A percentile compares a stretch with the other conserved stretches of the same genome.
Conservation (phyloP, 495 filamentous ascomycete species). For the Bombardia bombarda region DNA sequence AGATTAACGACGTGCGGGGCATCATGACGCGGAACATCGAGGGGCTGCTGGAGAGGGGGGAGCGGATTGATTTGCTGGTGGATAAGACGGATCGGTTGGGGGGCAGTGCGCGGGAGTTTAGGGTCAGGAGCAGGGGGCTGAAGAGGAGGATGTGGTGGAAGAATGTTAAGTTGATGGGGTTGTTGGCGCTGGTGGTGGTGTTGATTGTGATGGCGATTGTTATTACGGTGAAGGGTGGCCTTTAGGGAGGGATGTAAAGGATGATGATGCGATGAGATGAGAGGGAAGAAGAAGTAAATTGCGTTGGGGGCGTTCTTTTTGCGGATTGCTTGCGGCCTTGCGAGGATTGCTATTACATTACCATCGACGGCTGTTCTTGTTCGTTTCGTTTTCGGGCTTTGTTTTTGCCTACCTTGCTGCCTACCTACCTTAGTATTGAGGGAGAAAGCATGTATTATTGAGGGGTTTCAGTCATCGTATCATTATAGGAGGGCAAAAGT, state of each 20-base stretch:
- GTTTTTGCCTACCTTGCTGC: no score
- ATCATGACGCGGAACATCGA: slow-evolving; percentile 99
- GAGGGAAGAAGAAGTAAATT: no score
- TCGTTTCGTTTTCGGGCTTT: no score
- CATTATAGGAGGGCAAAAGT: no score
- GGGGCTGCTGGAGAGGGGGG: slow-evolving; percentile 85
- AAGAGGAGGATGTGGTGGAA: slow-evolving; percentile 99
- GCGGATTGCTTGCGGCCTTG: no score
- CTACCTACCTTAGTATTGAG: no score
- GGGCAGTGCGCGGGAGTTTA: slow-evolving; percentile 78
- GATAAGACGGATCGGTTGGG: slow-evolving; percentile 94
- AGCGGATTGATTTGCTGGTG: slow-evolving; percentile 89
- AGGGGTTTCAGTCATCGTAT: no score
- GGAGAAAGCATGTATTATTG: no score
- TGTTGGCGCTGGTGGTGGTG: slow-evolving; percentile 72
- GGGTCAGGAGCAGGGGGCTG: slow-evolving; percentile 74
- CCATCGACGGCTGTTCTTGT: no score
- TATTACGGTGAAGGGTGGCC: slow-evolving; percentile 15
- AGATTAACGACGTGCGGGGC: slow-evolving; percentile 87
- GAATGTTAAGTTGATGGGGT: slow-evolving; percentile 87
- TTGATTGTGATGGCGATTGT: slow-evolving; percentile 60
- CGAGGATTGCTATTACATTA: no score
- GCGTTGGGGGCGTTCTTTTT: background rate
- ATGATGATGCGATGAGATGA: background rate
- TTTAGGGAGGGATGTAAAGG: background rate